Conservation (phyloP, 208 protist genomes). For the Leishmania lainsoni region DNA sequence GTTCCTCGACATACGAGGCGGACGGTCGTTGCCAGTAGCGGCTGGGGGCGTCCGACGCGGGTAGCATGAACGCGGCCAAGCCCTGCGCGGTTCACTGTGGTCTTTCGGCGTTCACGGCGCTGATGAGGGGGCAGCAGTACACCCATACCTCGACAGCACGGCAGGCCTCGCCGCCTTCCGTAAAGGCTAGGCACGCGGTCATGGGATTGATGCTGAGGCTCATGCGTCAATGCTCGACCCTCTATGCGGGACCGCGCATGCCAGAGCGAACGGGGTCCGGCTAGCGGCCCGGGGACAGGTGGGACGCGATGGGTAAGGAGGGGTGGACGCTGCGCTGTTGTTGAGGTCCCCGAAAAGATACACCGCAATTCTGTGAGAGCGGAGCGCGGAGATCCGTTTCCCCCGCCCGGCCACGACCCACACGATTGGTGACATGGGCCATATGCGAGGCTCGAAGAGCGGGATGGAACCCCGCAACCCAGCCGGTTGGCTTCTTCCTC, state of each 20-base stretch:
- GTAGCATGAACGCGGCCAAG: background rate
- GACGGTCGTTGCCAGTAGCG: too few relatives aligned
- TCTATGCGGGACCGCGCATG: background rate
- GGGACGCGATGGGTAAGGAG: background rate
- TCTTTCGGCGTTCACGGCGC: background rate
- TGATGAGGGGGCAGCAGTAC: too few relatives aligned
- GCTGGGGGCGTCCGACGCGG: too few relatives aligned
- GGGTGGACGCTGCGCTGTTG: background rate
- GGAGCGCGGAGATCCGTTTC: background rate
- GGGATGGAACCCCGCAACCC: background rate
- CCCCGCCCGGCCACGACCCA: background rate
- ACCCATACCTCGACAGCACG: background rate
- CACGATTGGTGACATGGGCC: background rate
- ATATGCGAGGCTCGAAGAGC: background rate
- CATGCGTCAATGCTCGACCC: background rate
- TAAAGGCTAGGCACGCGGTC: slow-evolving; percentile 7
- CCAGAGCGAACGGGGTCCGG: background rate
- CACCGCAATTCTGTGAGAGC: background rate
- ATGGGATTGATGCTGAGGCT: background rate
- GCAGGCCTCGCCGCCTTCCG: background rate
- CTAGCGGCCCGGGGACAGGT: background rate
- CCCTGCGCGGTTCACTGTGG: background rate
- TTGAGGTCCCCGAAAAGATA: background rate
- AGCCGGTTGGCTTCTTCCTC: background rate
- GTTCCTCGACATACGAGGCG: too few relatives aligned